Conservation (phyloP, 2,329 filamentous ascomycete species). For the Diaporthe sp. region DNA sequence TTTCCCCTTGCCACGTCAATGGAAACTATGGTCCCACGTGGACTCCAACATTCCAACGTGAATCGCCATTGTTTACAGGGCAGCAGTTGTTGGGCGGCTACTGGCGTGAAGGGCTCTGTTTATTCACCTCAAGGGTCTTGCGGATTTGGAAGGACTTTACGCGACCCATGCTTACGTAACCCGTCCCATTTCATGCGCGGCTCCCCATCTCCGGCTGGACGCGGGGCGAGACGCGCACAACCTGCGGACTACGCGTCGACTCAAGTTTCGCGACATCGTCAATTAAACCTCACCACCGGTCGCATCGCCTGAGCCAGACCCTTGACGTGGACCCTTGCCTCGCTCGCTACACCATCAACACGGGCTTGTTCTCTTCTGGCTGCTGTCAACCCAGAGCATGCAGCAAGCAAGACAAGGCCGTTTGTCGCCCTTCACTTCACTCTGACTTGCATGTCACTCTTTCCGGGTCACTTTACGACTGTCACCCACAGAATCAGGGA, state of each 20-base stretch:
- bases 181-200: background rate
- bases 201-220: slow-evolving; percentile 3
- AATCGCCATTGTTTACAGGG: background rate
- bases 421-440: slow-evolving; percentile 13
- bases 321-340: background rate
- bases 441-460: slow-evolving; percentile 1
- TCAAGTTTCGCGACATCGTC: slow-evolving; percentile 31
- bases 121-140: background rate
- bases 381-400: slow-evolving; percentile 28
- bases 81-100: background rate
- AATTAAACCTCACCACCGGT: slow-evolving; percentile 24
- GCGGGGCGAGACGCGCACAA: slow-evolving; percentile 32
- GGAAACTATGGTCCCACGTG: background rate
- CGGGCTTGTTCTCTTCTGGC: background rate
- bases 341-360: background rate
- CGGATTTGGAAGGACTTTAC: no score
- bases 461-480: background rate
- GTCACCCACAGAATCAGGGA: background rate
- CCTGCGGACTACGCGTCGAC: slow-evolving; percentile 27
- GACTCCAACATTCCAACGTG: background rate
- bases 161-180: background rate
- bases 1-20: background rate
- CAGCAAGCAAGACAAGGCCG: background rate
- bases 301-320: background rate
- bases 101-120: background rate